Evolutionary conservation across 208 protist genomes (phyloP).

Genomic region (Leishmania gerbilli): DNA sequence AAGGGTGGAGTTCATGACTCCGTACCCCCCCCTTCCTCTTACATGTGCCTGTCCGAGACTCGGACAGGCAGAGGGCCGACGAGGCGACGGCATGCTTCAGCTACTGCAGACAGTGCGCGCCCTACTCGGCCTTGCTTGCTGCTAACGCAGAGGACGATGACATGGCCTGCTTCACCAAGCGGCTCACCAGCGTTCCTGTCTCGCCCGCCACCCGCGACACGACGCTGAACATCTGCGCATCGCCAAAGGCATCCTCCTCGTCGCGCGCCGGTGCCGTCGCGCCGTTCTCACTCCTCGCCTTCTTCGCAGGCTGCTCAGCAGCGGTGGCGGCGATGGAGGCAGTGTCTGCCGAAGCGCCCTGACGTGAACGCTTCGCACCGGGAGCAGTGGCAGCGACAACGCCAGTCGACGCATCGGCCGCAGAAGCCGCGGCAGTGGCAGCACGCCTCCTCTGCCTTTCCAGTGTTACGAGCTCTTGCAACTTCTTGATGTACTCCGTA

Average conservation of each 20-base stretch:
- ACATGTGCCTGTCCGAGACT: background rate
- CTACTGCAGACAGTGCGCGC: background rate
- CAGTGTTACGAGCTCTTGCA: slow-evolving; percentile 76
- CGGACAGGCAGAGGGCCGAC: background rate
- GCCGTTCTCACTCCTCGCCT: background rate
- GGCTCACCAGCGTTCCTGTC: slow-evolving; percentile 35
- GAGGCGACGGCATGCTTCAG: background rate
- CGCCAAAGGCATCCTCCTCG: slow-evolving; percentile 32
- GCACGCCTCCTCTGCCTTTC: slow-evolving; percentile 26
- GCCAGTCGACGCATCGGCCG: background rate
- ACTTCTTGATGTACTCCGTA: slow-evolving; percentile 85
- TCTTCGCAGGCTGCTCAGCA: background rate
- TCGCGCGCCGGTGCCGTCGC: background rate
- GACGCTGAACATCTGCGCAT: slow-evolving; percentile 55
- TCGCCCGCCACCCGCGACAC: slow-evolving; percentile 42
- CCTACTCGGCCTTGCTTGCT: slow-evolving; percentile 5
- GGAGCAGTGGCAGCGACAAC: background rate
- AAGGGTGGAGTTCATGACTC: background rate
- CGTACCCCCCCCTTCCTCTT: background rate
- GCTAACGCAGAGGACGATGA: background rate
- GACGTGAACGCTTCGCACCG: slow-evolving; percentile 4
- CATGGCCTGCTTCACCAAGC: slow-evolving; percentile 36
- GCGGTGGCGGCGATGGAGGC: background rate
- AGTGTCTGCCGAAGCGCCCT: background rate
- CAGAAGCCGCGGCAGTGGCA: background rate